Base-by-base conservation (phyloP, 164 flowering plant species). In the Dillenia turbinata region DNA sequence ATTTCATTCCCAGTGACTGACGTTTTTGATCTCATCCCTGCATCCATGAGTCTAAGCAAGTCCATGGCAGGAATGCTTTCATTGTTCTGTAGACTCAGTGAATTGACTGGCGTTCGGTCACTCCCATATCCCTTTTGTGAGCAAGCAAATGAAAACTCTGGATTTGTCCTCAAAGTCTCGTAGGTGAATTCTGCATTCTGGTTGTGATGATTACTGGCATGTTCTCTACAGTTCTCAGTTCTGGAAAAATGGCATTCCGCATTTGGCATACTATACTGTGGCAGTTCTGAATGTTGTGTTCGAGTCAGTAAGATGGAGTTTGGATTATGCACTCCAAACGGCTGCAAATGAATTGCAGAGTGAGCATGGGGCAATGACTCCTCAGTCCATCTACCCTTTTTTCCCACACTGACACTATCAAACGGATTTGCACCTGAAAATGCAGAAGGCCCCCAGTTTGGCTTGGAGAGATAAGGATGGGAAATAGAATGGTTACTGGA, bases 11-110 rank as follows among this genome's bases (percentile, higher is more conserved):
- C 19, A 49, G 67, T 64, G 26, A 47, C 66, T 45, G 75, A 62
- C 16, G 74, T 54, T 49, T 68, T 64, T 52, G 84, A 75, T 61
- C 52, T 51, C 40, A 66, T 33, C 47, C 78, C 73, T 22, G 81
- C 75, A 72, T 83, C 77, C 92, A 85, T 79, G 56, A 86, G 81
- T 75, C 81, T 83, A 33, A 89, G 87, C 55, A 86, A 73, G 77
- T 85, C 74, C 89, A 82, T 77, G 1, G 96, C 92, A 40, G 92
- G 73, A 49, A 85, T 74, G 12, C 81, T 68, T 14, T 86, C 90
- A 73, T 82, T 83, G 50, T 82, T 61, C 71, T 72, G 73, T 15
- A 78, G 50, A 69, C 81, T 87, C 26, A 64, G 56, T 3, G 85
- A 66, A 14, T 67, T 71, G 49, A 15, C 44, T 5, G 17, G 22